Evolutionary conservation across 75 land plant species (phyloP), one percentile per base, ranked within the genome.

Genomic region (Isoetes taiwanensis): DNA sequence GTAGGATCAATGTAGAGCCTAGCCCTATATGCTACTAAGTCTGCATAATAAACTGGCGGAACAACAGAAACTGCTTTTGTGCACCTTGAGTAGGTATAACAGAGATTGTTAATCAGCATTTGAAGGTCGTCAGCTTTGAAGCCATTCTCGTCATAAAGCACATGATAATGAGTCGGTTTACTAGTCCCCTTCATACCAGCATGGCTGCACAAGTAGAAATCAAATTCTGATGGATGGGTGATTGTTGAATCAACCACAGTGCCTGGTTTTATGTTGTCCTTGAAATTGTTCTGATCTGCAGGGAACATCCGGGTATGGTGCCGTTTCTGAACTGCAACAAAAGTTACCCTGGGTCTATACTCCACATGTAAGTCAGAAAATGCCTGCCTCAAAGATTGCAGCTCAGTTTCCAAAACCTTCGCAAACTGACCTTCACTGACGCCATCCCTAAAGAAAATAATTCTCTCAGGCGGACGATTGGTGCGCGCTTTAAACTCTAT

Each of bases 361-460:
- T 14, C 39, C 14, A 37, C 39, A 9, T 37, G 12, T 9, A 37
- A 14, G 28, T 56, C 59, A 3, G 28, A 1, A 52, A 85, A 85
- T 8, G 94, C 94, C 6, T 32, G 56, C 63, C 64, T 69, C n/a
- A 93, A 64, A 1, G 90, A 78, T 33, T 70, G 55, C 30, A 93
- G 38, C 54, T 93, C 98, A 58, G 72, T 64, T 17, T 83, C 34
- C 26, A 93, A 64, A 24, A 93, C 96, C 33, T 81, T 71, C 23
- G 75, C 48, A 64, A 93, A 84, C 63, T 88, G 96, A 23, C 83
- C 80, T 65, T 93, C 90, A 25, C 96, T 84, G 6, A 93, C 98
- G 1, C 98, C 98, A 65, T 93, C 98, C 24, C 98, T 54, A 62
- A 84, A 93, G 70, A 93, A 84, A 10, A 93, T 63, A n/a, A 93